Base-by-base conservation (phyloP, 2,329 filamentous ascomycete species). In the Fusarium sp. region DNA sequence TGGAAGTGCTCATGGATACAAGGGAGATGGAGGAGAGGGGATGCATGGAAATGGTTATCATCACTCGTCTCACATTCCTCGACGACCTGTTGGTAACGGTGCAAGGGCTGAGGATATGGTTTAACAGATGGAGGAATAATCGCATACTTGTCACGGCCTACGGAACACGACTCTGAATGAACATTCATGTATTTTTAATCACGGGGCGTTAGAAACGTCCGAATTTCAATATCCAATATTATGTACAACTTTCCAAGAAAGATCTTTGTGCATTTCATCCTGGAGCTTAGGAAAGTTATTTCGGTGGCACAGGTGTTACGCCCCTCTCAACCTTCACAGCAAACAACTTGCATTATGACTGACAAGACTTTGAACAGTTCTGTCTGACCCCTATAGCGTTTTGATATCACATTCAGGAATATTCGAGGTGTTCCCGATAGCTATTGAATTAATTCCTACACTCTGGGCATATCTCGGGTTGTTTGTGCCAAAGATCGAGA, bases 31-130 rank as follows among this genome's bases (percentile, higher is more conserved):
- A 36, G 64, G 50, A 23, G 68, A 71, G 38, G 53, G 58, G 4
- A 60, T 70, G 63, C 69, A 68, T 7, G 63, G 66, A 8, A 23
- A 54, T 16, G 63, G 56, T 0, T 46, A 68, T 16, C 16, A 67
- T 23, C 38, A 55, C 11, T 70, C 69, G 7, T 29, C 55, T 6
- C 14, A 33, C 3, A 71, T 71, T 62, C 69, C 69, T 14, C 69
- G 69, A 61, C 55, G 69, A 1, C 69, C 69, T 16, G 66, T 71
- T 18, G 69, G 31, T 0, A 31, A 42, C 8, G 66, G 34, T n/a
- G 40, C 31, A n/a, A 42, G 62, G 0, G 68, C 40, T 1, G 68
- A 71, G 31, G 40, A 71, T 8, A 71, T 71, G 69, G 69, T 71
- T 23, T 71, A 42, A 58, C 31, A 44, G 14, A 6, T 23, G 6